Percentiles rank a stretch among this genome's conserved stretches.
Evolutionary conservation across 2,329 filamentous ascomycete species (phyloP).

Genomic region (Pseudogymnoascus sp.): DNA sequence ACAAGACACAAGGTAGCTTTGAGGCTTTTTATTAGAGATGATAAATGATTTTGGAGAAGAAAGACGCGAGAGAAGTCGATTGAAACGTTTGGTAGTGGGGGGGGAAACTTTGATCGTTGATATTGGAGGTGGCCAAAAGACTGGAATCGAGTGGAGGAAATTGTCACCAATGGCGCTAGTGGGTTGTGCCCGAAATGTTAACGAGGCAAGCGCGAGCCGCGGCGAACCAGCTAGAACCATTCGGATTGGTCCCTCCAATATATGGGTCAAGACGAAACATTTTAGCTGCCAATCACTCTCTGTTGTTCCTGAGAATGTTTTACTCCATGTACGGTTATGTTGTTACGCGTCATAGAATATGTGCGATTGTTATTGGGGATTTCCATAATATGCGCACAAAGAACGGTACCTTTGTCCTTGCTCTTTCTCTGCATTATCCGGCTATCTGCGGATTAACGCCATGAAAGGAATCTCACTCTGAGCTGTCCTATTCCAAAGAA

Average conservation of each 20-base stretch:
- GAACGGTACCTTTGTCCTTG: neutral
- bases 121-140: slow-evolving; percentile 9
- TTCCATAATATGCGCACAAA: neutral
- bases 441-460: neutral
- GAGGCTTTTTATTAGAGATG: slow-evolving; percentile 6
- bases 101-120: slow-evolving; percentile 9
- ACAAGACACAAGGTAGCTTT: slow-evolving; percentile 7
- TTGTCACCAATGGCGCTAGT: slow-evolving; percentile 10
- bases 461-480: neutral
- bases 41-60: slow-evolving; percentile 3
- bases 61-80: slow-evolving; percentile 10
- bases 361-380: neutral
- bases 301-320: neutral
- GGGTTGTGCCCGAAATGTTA: slow-evolving; percentile 9
- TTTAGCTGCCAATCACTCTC: neutral
- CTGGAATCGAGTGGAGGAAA: slow-evolving; percentile 9
- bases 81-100: slow-evolving; percentile 6
- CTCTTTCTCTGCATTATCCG: neutral
- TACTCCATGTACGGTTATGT: neutral
- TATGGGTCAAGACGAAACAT: slow-evolving; percentile 4
- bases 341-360: neutral
- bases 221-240: slow-evolving; percentile 7
- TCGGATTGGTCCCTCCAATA: slow-evolving; percentile 6
- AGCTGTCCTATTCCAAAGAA: neutral
- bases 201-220: slow-evolving; percentile 10